Conservation (phyloP, 805 yeast genomes). For the Metschnikowia cubensis region DNA sequence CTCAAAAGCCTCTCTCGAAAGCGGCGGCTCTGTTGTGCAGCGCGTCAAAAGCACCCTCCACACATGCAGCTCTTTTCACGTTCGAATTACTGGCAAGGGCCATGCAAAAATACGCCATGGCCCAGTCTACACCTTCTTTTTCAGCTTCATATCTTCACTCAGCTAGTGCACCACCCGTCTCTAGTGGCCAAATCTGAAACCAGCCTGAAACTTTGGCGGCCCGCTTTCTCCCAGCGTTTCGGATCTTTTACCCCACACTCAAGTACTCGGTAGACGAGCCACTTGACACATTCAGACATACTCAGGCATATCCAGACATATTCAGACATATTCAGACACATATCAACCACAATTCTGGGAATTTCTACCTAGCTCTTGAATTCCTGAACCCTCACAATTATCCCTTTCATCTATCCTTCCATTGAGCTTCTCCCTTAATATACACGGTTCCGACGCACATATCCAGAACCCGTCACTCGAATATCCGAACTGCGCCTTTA, state of each 20-base stretch:
- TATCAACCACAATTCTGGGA: too few species aligned
- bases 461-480: too few species aligned
- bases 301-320: too few species aligned
- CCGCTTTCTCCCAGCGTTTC: not conserved
- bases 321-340: too few species aligned
- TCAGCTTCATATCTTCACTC: not conserved
- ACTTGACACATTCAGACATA: not conserved
- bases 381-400: too few species aligned
- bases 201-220: not conserved
- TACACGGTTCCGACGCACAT: too few species aligned
- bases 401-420: too few species aligned
- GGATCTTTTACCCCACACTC: conserved; percentile 3
- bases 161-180: not conserved
- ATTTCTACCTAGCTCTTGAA: too few species aligned
- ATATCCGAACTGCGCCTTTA: too few species aligned
- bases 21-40: not conserved
- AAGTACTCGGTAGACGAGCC: not conserved
- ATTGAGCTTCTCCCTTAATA: too few species aligned
- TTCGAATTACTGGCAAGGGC: not conserved
- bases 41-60: conserved; percentile 2
- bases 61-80: conserved; percentile 3
- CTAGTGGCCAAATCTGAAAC: not conserved
- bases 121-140: not conserved
- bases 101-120: not conserved
- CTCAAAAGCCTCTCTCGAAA: not conserved